A percentile compares a stretch with the other conserved stretches of the same genome.
phyloP scores from a whole-genome alignment of 345 rosid species.

The Pugionium cornutum region DNA sequence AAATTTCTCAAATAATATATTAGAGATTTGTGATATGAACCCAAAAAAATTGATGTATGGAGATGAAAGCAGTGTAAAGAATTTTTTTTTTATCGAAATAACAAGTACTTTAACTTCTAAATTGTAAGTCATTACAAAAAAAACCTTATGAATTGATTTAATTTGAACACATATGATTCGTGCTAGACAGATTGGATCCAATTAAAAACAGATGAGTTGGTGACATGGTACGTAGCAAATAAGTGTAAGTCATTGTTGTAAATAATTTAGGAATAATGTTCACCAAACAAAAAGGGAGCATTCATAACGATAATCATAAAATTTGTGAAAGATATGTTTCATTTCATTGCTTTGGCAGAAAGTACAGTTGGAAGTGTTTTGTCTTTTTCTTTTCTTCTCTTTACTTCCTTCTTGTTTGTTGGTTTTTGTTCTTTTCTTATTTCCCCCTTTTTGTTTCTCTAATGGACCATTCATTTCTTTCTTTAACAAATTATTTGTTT shows the following conservation, averaged over 20 bases:
- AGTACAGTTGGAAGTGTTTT: conserved; percentile 34
- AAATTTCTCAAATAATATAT: too few species aligned
- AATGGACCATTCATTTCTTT: conserved; percentile 6
- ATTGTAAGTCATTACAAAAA: too few species aligned
- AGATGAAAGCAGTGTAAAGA: too few species aligned
- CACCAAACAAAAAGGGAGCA: conserved; percentile 36
- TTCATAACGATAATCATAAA: conserved; percentile 30
- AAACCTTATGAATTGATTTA: too few species aligned
- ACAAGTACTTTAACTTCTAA: too few species aligned
- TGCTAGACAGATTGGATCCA: neutral
- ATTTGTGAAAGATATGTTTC: conserved; percentile 42
- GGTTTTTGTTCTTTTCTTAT: conserved; percentile 28
- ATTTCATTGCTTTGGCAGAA: conserved; percentile 32
- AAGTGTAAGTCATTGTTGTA: neutral
- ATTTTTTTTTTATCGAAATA: too few species aligned
- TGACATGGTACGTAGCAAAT: conserved; percentile 12
- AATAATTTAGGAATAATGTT: conserved; percentile 31
- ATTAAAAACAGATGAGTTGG: neutral
- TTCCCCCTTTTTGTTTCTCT: neutral
- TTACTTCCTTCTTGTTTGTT: conserved; percentile 41
- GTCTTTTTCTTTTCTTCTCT: conserved; percentile 40
- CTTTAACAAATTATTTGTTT: neutral
- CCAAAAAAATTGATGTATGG: too few species aligned
- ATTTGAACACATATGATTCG: neutral
- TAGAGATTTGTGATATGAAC: too few species aligned